Conservation (phyloP, 768 basidiomycete species). For the Pisolithus sp. region DNA sequence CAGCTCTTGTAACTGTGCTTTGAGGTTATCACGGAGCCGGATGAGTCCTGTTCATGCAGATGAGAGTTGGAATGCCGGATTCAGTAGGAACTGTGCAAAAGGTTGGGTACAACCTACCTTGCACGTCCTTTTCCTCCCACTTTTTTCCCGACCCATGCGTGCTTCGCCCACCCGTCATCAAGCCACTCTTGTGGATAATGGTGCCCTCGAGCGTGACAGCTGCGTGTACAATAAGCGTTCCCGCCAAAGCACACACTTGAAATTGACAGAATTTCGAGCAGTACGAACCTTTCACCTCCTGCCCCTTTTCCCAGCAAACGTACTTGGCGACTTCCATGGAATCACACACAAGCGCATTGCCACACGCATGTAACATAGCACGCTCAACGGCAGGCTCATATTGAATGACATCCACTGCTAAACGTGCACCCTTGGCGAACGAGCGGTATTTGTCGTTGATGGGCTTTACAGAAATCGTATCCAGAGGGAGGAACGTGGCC, state of each 20-base stretch:
- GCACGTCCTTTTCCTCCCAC: constrained; percentile 92
- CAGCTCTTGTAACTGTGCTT: constrained; percentile 77
- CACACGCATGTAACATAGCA: constrained; percentile 95
- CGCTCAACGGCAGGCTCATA: constrained; percentile 81
- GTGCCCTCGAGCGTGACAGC: constrained; percentile 97
- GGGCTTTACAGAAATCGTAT: constrained; percentile 91
- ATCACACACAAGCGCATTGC: constrained; percentile 92
- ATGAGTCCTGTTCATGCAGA: constrained; percentile 32
- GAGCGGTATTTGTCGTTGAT: constrained; percentile 92
- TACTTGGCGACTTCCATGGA: constrained; percentile 87
- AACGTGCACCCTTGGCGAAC: constrained; percentile 79
- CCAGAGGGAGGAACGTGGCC: constrained; percentile 97
- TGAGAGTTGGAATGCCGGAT: background rate
- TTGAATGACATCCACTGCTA: constrained; percentile 83
- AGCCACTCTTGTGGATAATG: constrained; percentile 92
- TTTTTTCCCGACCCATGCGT: constrained; percentile 71
- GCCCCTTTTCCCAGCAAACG: constrained; percentile 89
- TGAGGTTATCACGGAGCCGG: constrained; percentile 63
- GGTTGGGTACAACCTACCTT: constrained; percentile 44
- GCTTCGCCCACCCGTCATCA: constrained; percentile 93
- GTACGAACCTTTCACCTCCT: constrained; percentile 87
- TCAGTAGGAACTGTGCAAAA: constrained; percentile 20
- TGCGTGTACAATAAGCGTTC: constrained; percentile 22
- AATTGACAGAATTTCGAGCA: background rate
- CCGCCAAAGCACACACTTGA: constrained; percentile 1